Percentiles rank a stretch among this genome's conserved stretches.
Conservation (phyloP, 192 early-diverging fungal species). For the Backusella luteola region DNA sequence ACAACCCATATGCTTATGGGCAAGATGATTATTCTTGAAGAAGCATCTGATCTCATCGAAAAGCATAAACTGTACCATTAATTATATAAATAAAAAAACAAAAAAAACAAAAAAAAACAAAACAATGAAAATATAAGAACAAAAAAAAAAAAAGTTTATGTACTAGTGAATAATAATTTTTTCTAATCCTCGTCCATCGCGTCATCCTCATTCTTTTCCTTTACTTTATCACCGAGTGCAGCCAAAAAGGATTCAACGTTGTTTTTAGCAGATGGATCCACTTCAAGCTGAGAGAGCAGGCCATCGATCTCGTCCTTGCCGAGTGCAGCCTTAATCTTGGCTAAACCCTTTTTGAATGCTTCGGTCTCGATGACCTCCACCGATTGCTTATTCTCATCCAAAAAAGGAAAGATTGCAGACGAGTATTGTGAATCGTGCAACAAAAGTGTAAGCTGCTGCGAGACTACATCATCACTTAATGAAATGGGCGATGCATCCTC, state of each 20-base stretch:
- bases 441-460: constrained; percentile 1
- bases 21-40: constrained; percentile 28
- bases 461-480: background rate
- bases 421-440: background rate
- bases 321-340: constrained; percentile 16
- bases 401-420: constrained; percentile 21
- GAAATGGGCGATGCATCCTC: background rate
- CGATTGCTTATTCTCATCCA: constrained; percentile 12
- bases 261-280: constrained; percentile 22
- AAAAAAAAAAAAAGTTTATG: background rate
- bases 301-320: constrained; percentile 12
- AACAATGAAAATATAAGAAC: background rate
- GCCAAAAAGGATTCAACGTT: background rate
- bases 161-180: background rate
- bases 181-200: background rate
- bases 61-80: background rate
- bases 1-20: constrained; percentile 45
- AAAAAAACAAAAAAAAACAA: too few species aligned
- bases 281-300: constrained; percentile 11
- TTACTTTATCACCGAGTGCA: constrained; percentile 2
- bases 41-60: constrained; percentile 20
- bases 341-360: constrained; percentile 21
- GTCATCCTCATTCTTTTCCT: constrained; percentile 11
- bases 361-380: constrained; percentile 9
- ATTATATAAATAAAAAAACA: background rate